phyloP scores from a whole-genome alignment of 768 basidiomycete genomes.

The Mycena galopus region DNA sequence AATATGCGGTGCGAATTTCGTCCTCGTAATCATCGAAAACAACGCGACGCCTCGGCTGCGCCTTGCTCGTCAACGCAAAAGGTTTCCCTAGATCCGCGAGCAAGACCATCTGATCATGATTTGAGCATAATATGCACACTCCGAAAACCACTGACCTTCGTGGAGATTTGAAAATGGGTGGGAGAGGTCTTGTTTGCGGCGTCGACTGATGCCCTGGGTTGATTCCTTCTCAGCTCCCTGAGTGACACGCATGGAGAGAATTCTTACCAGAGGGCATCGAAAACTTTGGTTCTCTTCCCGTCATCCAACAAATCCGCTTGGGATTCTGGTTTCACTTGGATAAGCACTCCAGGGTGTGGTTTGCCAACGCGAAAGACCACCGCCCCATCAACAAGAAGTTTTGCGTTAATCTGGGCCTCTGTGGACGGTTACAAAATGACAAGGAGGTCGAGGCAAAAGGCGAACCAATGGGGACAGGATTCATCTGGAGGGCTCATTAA shows the following conservation, averaged over 20 bases:
- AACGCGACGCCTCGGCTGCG: slow-evolving; percentile 8
- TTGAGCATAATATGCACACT: too few relatives aligned
- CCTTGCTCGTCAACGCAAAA: slow-evolving; percentile 19
- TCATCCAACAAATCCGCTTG: background rate
- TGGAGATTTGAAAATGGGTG: slow-evolving; percentile 4
- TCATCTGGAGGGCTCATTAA: slow-evolving; percentile 7
- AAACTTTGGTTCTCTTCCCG: background rate
- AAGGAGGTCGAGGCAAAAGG: background rate
- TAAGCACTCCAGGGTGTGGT: slow-evolving; percentile 12
- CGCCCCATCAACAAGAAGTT: slow-evolving; percentile 10
- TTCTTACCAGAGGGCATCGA: background rate
- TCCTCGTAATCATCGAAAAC: background rate
- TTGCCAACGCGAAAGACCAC: slow-evolving; percentile 8
- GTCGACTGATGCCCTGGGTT: slow-evolving; percentile 16
- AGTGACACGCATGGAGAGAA: background rate
- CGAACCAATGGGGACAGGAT: slow-evolving; percentile 17
- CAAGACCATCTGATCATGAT: slow-evolving; percentile 2
- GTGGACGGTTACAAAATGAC: background rate
- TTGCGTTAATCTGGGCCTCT: slow-evolving; percentile 23
- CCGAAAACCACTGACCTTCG: slow-evolving; percentile 7
- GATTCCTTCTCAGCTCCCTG: background rate
- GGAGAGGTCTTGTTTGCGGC: slow-evolving; percentile 8
- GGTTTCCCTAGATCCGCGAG: slow-evolving; percentile 1
- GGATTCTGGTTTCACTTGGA: slow-evolving; percentile 22
- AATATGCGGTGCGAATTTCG: slow-evolving; percentile 3